Base-by-base conservation (phyloP, 345 rosid genomes). In the Durio zibethinus region DNA sequence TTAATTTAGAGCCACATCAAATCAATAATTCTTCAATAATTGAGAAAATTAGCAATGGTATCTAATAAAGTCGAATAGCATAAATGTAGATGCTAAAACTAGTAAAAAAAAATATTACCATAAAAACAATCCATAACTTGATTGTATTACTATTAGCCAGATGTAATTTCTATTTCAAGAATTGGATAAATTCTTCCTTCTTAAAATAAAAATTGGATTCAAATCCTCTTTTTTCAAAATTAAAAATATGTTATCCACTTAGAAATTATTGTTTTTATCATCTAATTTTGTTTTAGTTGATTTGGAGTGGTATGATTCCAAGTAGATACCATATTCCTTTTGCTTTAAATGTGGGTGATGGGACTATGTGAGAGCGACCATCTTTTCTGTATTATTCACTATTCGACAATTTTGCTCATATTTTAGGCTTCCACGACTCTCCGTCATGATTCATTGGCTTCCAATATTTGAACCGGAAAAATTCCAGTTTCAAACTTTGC, bases 231-330 rank as follows among this genome's bases (percentile, higher is more conserved):
- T 5, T 53, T 18, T n/a, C 5, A 10, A 9, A 7, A 21, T 0
- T 8, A 56, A 56, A 21, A 56, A 8, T 8, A 0, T 56, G 8
- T 20, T 20, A 64, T 18, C 43, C 69, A 64, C 45, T 64, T 64
- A 38, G 7, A 65, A 18, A n/a, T 65, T 4, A 35, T 65, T 47
- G 11, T 4, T 4, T n/a, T 16, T 62, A 3, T 40, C 3, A 4
- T 2, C 1, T 33, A 14, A 21, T 35, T 33, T 33, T 48, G 29
- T 60, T 27, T 11, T 38, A 1, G 23, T 12, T 73, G 10, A 1
- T 38, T 43, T 21, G 11, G 20, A 52, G 3, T 12, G 23, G 84
- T 16, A 83, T 80, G 71, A 79, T 71, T 79, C 86, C 71, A 53
- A 10, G 12, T 0, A 45, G 81, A 81, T 81, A 71, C 82, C 78